Evolutionary conservation across 1,284 basidiomycete species (phyloP), one percentile per base, ranked within the genome.

Genomic region (Pseudozyma sp.): DNA sequence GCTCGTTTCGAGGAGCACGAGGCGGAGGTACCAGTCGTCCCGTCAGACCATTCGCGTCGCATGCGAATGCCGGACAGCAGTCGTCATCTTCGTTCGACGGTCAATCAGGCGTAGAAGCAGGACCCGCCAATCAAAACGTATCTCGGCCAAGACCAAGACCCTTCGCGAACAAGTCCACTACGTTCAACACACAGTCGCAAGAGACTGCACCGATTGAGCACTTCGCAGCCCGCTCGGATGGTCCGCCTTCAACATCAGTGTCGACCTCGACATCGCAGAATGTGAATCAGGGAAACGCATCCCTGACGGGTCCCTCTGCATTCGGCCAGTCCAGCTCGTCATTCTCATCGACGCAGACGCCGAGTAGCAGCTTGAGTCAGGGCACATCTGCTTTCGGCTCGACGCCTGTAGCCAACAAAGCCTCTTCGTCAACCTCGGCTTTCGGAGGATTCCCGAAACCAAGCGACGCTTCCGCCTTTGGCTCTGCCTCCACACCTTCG

Each of bases 141-240:
- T n/a, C 67, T 37, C 61, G 68, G 52, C 57, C 63, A 24, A 54
- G 68, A 29, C 68, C 68, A 35, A 47, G 58, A 16, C 62, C 62
- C 19, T 70, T 70, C 35, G 57, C 62, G n/a, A 65, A 66, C 39
- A 65, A 61, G 35, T 70, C 62, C 8, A 65, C 62, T 29, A 69
- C 67, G 0, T 69, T 69, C 67, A 69, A 60, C 35, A 56, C 42
- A 17, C 59, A 54, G 33, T 31, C 45, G 29, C 48, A 49, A 34
- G 46, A 48, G 17, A 4, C 52, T 11, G 7, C 56, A 6, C 29
- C 56, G 10, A 17, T 52, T n/a, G 42, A 47, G 2, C 40, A 48
- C 14, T 43, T 52, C 13, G 53, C 13, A 16, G 16, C 29, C 31
- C 42, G 17, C 3, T 33, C 52, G 9, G 37, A 17, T 8, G 45